These are phyloP conservation scores for Penstemon eatonii DNA, from an alignment of 257 asterid genomes.

Conservation along the genomic window DNA sequence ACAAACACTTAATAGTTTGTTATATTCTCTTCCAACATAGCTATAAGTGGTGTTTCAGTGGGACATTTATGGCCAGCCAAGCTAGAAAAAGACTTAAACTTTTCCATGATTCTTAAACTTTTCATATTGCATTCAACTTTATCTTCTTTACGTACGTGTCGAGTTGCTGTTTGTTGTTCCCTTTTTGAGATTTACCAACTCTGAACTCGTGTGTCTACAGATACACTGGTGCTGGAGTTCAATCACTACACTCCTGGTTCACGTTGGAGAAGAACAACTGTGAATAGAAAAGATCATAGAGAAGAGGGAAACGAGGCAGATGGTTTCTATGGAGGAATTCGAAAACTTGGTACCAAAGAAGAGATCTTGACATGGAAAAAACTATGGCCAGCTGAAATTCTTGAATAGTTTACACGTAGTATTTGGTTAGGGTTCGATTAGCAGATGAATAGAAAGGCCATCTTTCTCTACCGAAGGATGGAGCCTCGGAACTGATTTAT, in stretches of 20 bases:
- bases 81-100: constrained; percentile 42
- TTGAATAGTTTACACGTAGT: constrained; percentile 51
- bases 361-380: constrained; percentile 68
- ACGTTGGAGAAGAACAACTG: constrained; percentile 66
- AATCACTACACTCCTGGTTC: constrained; percentile 75
- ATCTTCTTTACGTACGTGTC: constrained; percentile 17
- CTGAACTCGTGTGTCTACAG: constrained; percentile 39
- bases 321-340: constrained; percentile 80
- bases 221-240: constrained; percentile 70
- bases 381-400: constrained; percentile 64
- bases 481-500: constrained; percentile 11
- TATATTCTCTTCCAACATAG: constrained; percentile 49
- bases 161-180: neutral
- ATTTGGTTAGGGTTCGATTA: neutral
- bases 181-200: constrained; percentile 18
- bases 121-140: constrained; percentile 27
- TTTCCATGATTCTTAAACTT: constrained; percentile 25
- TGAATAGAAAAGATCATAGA: constrained; percentile 63
- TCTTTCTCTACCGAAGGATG: neutral
- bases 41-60: constrained; percentile 57
- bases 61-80: constrained; percentile 54
- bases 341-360: constrained; percentile 43
- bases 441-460: constrained; percentile 22
- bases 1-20: constrained; percentile 42
- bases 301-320: constrained; percentile 77